Evolutionary conservation across 1,139 yeast species (phyloP).

Genomic region (Yamadazyma atmosphaerica): DNA sequence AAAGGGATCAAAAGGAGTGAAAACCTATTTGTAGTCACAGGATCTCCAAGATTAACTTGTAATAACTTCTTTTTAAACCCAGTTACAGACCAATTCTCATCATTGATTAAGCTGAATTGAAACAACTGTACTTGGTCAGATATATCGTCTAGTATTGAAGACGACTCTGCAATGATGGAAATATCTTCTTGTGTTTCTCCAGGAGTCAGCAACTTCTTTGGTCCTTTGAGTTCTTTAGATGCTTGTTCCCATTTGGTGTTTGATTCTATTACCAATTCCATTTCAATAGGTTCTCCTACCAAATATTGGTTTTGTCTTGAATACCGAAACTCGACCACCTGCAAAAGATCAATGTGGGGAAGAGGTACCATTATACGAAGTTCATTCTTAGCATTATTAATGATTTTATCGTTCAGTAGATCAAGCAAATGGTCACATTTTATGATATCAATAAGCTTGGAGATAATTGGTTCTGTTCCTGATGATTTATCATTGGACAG

Average conservation of each 20-base stretch:
- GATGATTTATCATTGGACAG: too few species aligned
- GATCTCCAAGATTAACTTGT: constrained; percentile 23
- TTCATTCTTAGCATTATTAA: constrained; percentile 2
- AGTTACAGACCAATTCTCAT: constrained; percentile 66
- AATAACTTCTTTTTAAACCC: constrained; percentile 61
- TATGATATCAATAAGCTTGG: not conserved
- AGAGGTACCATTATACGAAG: constrained; percentile 51
- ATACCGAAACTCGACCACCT: constrained; percentile 46
- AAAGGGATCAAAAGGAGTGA: constrained; percentile 66
- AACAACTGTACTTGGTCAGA: constrained; percentile 20
- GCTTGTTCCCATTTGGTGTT: constrained; percentile 42
- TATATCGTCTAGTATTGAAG: constrained; percentile 19
- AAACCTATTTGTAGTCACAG: constrained; percentile 20
- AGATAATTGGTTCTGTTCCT: too few species aligned
- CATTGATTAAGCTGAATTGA: constrained; percentile 32
- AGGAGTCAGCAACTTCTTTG: constrained; percentile 1
- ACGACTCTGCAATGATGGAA: constrained; percentile 28
- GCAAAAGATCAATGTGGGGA: constrained; percentile 53
- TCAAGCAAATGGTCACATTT: not conserved
- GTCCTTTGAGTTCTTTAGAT: constrained; percentile 5
- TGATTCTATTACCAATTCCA: constrained; percentile 46
- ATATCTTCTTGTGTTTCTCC: constrained; percentile 10
- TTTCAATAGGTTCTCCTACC: constrained; percentile 64
- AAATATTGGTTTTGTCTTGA: constrained; percentile 42
- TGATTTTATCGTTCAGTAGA: not conserved